Evolutionary conservation across 192 early-diverging fungal species (phyloP).

Genomic region (Mortierella hygrophila): DNA sequence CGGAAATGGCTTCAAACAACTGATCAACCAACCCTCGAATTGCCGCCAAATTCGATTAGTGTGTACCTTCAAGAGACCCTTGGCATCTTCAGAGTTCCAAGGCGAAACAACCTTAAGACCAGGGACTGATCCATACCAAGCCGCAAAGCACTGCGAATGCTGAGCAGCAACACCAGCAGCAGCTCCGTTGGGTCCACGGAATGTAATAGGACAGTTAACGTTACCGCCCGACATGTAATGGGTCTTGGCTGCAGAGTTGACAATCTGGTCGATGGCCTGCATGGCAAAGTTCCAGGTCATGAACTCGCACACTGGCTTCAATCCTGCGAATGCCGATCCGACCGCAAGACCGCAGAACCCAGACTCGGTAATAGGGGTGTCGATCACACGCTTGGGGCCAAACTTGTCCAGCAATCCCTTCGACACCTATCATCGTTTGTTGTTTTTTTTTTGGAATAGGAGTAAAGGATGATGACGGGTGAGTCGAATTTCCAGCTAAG

Average conservation of each 20-base stretch:
- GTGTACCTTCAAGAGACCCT: slow-evolving; percentile 88
- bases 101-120: slow-evolving; percentile 96
- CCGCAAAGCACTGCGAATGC: slow-evolving; percentile 97
- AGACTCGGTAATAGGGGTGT: slow-evolving; percentile 98
- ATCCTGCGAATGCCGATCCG: slow-evolving; percentile 91
- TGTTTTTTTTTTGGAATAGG: too few species aligned
- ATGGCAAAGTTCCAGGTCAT: slow-evolving; percentile 99
- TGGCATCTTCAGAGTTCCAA: slow-evolving; percentile 95
- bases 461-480: too few species aligned
- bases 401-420: slow-evolving; percentile 97
- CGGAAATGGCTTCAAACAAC: too few species aligned
- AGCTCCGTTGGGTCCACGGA: slow-evolving; percentile 98
- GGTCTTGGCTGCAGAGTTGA: slow-evolving; percentile 98
- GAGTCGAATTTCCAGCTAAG: too few species aligned
- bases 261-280: slow-evolving; percentile 98
- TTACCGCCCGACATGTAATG: slow-evolving; percentile 96
- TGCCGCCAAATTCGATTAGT: neutral
- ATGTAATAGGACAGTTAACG: slow-evolving; percentile 91
- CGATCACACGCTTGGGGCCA: slow-evolving; percentile 94
- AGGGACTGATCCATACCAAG: slow-evolving; percentile 97
- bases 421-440: slow-evolving; percentile 75
- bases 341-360: slow-evolving; percentile 96
- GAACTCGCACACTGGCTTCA: slow-evolving; percentile 97
- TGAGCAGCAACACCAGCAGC: slow-evolving; percentile 96
- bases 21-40: neutral